Percentiles rank a stretch among this genome's conserved stretches.
Evolutionary conservation across 2,329 filamentous ascomycete genomes (phyloP).

Genomic region (Cercospora sojina): DNA sequence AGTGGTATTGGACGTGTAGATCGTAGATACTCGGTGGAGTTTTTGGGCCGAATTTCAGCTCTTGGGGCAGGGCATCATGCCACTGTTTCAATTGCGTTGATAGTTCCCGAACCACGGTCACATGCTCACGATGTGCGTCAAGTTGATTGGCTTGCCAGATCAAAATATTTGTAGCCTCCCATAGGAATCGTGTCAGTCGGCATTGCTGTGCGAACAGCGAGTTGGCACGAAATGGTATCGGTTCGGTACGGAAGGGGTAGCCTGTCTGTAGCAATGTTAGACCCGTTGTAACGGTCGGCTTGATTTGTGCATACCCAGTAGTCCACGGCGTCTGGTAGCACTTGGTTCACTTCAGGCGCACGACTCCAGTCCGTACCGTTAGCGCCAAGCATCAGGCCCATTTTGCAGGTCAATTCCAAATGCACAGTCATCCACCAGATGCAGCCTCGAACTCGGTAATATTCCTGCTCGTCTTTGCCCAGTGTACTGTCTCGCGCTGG

Average conservation of each 20-base stretch:
- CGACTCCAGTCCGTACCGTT: slow-evolving; percentile 1
- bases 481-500: neutral
- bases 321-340: neutral
- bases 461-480: neutral
- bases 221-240: slow-evolving; percentile 2
- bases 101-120: neutral
- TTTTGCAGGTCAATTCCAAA: slow-evolving; percentile 10
- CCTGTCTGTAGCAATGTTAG: slow-evolving; percentile 3
- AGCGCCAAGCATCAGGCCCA: slow-evolving; percentile 6
- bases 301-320: slow-evolving; percentile 2
- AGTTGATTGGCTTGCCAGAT: slow-evolving; percentile 9
- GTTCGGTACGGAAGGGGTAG: slow-evolving; percentile 5
- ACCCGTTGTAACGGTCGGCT: neutral
- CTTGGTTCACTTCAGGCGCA: neutral
- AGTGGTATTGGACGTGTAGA: slow-evolving; percentile 10
- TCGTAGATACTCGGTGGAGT: slow-evolving; percentile 11
- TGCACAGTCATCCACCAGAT: slow-evolving; percentile 13
- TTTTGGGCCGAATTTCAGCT: neutral
- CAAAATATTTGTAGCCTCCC: slow-evolving; percentile 10
- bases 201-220: slow-evolving; percentile 6
- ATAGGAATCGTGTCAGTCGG: neutral
- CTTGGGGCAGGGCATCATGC: neutral
- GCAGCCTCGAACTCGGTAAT: neutral
- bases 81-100: neutral
- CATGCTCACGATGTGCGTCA: slow-evolving; percentile 1